phyloP scores from a whole-genome alignment of 768 basidiomycete species.

The Tephrocybe sp. region DNA sequence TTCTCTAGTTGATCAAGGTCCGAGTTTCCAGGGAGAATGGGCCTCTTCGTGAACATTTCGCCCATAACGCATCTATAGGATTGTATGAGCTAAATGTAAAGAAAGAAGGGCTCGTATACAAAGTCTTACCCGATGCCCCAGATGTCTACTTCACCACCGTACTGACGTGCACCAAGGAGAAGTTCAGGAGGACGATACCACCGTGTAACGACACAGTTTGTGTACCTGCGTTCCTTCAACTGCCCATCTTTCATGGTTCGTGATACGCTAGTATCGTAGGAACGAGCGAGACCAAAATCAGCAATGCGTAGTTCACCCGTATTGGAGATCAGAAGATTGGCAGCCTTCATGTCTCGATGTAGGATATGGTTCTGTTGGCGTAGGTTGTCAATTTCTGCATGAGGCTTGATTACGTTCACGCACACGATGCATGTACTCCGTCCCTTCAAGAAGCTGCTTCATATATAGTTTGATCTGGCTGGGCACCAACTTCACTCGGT shows the following conservation, averaged over 20 bases:
- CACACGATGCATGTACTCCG: constrained; percentile 93
- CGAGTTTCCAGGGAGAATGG: constrained; percentile 84
- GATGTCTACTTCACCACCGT: constrained; percentile 93
- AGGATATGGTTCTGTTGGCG: constrained; percentile 83
- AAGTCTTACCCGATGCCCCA: constrained; percentile 90
- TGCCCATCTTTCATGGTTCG: constrained; percentile 39
- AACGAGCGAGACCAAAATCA: constrained; percentile 94
- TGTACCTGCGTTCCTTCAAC: constrained; percentile 73
- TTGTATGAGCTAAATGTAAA: neutral
- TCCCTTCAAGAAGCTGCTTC: constrained; percentile 94
- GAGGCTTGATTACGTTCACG: constrained; percentile 23
- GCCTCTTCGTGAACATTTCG: constrained; percentile 89
- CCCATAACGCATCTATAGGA: constrained; percentile 93
- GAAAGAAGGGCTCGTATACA: neutral
- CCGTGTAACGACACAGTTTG: constrained; percentile 91
- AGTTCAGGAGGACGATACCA: constrained; percentile 97
- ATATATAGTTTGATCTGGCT: constrained; percentile 95
- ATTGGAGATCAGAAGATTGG: constrained; percentile 93
- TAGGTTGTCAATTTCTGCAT: constrained; percentile 8
- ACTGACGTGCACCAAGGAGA: constrained; percentile 83
- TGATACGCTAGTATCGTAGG: constrained; percentile 57
- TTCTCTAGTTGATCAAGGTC: constrained; percentile 91
- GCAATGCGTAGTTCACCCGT: constrained; percentile 82
- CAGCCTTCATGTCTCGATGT: constrained; percentile 99
- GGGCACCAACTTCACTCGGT: constrained; percentile 77